phyloP scores from a whole-genome alignment of 1,284 basidiomycete genomes.

The Ustilago trichophora region DNA sequence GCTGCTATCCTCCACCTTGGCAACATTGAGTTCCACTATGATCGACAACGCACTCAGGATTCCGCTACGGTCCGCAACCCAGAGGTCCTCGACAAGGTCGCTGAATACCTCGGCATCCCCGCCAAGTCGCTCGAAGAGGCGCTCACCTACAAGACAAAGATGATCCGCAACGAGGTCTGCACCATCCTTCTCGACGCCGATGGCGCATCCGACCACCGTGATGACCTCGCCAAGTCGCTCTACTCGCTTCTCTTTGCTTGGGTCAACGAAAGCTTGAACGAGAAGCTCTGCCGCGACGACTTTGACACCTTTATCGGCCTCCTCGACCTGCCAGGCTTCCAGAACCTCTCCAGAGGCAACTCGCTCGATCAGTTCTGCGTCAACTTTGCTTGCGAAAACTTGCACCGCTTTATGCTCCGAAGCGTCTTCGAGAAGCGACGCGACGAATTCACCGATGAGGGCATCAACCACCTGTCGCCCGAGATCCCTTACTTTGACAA shows the following conservation, averaged over 20 bases:
- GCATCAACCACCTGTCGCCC: conserved; percentile 78
- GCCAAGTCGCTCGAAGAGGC: conserved; percentile 80
- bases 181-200: conserved; percentile 95
- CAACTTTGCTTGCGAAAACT: conserved; percentile 91
- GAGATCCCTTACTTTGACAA: conserved; percentile 89
- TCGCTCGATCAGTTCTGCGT: conserved; percentile 95
- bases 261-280: conserved; percentile 95
- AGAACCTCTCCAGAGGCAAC: conserved; percentile 75
- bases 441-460: conserved; percentile 84
- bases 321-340: conserved; percentile 90
- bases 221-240: conserved; percentile 89
- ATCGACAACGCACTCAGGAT: conserved; percentile 59
- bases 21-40: conserved; percentile 83
- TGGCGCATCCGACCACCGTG: conserved; percentile 87
- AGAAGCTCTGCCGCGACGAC: conserved; percentile 73
- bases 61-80: conserved; percentile 59
- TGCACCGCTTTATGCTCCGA: conserved; percentile 85
- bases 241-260: conserved; percentile 95
- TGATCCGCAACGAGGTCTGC: conserved; percentile 92
- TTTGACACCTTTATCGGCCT: conserved; percentile 85
- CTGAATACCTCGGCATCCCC: conserved; percentile 89
- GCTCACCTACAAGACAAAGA: conserved; percentile 88
- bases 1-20: conserved; percentile 95
- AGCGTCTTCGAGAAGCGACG: conserved; percentile 80
- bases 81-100: conserved; percentile 80